A percentile compares a stretch with the other conserved stretches of the same genome.
Conservation (phyloP, 202 grass and related monocot genomes). For the Dendrocalamus latiflorus region DNA sequence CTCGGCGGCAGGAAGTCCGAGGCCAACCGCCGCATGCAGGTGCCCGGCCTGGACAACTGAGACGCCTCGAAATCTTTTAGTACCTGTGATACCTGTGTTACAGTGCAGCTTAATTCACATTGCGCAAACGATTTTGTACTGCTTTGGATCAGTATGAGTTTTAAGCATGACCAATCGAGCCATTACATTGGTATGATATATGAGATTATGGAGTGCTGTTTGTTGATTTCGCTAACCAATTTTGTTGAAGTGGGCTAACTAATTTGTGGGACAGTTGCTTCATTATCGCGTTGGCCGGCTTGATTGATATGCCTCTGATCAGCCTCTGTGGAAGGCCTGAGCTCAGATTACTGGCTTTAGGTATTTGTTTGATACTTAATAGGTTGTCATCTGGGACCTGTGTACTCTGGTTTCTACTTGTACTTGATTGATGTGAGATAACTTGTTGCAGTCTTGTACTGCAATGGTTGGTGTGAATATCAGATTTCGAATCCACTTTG, state of each 20-base stretch:
- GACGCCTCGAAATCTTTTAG: background rate
- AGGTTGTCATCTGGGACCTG: background rate
- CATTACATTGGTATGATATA: background rate
- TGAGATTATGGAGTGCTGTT: background rate
- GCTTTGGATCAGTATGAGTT: constrained; percentile 5
- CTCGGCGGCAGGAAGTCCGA: constrained; percentile 47
- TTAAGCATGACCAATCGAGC: background rate
- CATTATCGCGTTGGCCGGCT: background rate
- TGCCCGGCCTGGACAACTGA: constrained; percentile 40
- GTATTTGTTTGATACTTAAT: background rate
- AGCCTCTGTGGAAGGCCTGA: background rate
- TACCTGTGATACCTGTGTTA: background rate
- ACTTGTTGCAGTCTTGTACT: background rate
- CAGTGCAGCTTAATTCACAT: background rate
- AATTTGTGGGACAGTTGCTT: background rate
- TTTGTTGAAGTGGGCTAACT: background rate
- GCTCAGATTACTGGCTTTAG: background rate
- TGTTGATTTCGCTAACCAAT: background rate
- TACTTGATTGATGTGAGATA: background rate
- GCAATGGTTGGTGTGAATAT: background rate
- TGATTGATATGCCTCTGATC: background rate
- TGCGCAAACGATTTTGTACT: constrained; percentile 21
- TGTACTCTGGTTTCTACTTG: background rate
- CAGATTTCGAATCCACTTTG: background rate
- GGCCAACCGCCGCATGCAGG: constrained; percentile 36